phyloP scores from a whole-genome alignment of 2,329 filamentous ascomycete species.

The Alternaria arbusti region DNA sequence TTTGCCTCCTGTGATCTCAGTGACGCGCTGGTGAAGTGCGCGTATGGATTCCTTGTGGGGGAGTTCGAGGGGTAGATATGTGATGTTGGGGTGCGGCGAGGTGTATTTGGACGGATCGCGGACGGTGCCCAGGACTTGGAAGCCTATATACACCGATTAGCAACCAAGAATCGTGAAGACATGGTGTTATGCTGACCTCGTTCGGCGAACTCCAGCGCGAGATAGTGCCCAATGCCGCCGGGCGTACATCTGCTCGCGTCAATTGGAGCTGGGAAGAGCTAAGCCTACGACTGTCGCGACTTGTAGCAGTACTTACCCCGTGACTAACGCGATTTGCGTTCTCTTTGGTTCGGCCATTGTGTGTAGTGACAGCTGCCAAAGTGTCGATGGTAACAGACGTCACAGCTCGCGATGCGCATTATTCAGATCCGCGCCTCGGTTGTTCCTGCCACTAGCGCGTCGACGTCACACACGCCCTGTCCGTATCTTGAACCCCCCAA shows the following conservation, averaged over 20 bases:
- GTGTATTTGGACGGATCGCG: constrained; percentile 58
- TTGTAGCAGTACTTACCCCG: constrained; percentile 36
- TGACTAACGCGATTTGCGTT: constrained; percentile 45
- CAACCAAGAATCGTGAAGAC: neutral
- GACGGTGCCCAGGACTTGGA: constrained; percentile 65
- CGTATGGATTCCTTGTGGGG: constrained; percentile 58
- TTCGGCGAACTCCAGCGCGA: constrained; percentile 63
- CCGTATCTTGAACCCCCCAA: neutral
- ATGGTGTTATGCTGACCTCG: constrained; percentile 35
- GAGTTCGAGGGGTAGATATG: constrained; percentile 62
- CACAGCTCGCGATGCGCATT: neutral
- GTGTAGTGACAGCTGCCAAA: neutral
- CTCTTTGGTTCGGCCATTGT: constrained; percentile 21
- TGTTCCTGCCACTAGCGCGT: constrained; percentile 2
- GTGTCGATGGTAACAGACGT: neutral
- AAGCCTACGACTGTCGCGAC: neutral
- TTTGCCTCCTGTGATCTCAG: constrained; percentile 54
- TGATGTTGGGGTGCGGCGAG: constrained; percentile 58
- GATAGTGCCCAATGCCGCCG: constrained; percentile 65
- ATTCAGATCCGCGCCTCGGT: neutral
- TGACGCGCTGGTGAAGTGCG: constrained; percentile 55
- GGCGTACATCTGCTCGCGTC: constrained; percentile 53
- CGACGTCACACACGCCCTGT: constrained; percentile 1
- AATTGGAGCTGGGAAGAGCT: constrained; percentile 5
- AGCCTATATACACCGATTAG: constrained; percentile 42